Evolutionary conservation across 2,329 filamentous ascomycete genomes (phyloP), one percentile per base, ranked within the genome.

Genomic region (Chaetomium globosum): DNA sequence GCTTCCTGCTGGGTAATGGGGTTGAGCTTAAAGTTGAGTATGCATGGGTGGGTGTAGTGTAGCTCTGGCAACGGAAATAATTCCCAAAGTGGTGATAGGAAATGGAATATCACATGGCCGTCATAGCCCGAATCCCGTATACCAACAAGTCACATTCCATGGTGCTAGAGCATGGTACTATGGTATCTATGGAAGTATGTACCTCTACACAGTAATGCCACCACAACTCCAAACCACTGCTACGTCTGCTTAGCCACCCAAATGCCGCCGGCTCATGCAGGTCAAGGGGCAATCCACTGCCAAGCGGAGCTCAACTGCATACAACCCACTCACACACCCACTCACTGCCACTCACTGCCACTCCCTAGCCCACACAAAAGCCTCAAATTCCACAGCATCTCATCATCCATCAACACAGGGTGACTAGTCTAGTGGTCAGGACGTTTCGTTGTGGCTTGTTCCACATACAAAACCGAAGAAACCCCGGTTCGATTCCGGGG

Each of bases 351-450:
- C 51, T 28, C 49, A 31, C 36, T 26, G n/a, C 58, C 58, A 39
- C 52, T 10, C 10, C 8, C 13, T 28, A 31, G 13, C 33, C n/a
- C 53, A 36, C 58, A 54, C 28, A 61, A 43, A 31, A 58, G 1
- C 6, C 23, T 10, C 21, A 9, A n/a, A 36, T 54, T 36, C 16
- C 9, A 2, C 23, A 9, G 5, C 30, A 49, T 19, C 3, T n/a
- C 6, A 36, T 7, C 61, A 49, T 28, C 43, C 13, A 46, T 30
- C 57, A 57, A n/a, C 10, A 46, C 23, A 52, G 67, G 61, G 67
- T 62, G 67, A 66, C 62, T 66, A 68, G 67, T 68, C 64, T 68
- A 68, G 67, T 66, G 67, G 67, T 68, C 62, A 66, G 66, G 64
- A 68, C 66, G 64, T 56, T 68, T 68, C 67, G 67, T 66, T 68